These are phyloP conservation scores for Ophiosphaerella korrae DNA, from an alignment of 2,329 filamentous ascomycete genomes.

Conservation along the genomic window DNA sequence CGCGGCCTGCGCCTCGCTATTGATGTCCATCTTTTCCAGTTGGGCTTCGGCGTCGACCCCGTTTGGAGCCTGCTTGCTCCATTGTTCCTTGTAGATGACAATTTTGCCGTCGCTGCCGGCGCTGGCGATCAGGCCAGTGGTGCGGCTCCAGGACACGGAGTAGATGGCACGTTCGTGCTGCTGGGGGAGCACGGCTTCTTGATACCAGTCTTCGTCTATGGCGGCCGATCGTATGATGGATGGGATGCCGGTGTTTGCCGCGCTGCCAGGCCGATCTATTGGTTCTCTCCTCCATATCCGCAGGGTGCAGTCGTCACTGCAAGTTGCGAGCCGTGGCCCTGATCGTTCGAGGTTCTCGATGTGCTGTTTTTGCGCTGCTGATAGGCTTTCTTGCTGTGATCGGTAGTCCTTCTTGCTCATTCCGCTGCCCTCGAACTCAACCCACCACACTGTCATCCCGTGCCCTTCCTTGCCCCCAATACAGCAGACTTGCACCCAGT, in stretches of 20 bases:
- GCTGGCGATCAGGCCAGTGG: slow-evolving; percentile 79
- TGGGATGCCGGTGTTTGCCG: slow-evolving; percentile 69
- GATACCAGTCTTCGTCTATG: slow-evolving; percentile 81
- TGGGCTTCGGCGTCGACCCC: slow-evolving; percentile 13
- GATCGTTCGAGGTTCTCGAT: slow-evolving; percentile 47
- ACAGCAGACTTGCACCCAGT: slow-evolving; percentile 89
- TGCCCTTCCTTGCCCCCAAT: slow-evolving; percentile 85
- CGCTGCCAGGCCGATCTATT: slow-evolving; percentile 55
- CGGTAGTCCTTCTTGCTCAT: slow-evolving; percentile 36
- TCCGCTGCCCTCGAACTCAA: slow-evolving; percentile 67
- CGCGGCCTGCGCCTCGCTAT: slow-evolving; percentile 14
- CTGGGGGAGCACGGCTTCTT: slow-evolving; percentile 75
- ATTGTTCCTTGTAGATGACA: slow-evolving; percentile 28
- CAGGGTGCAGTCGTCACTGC: slow-evolving; percentile 81
- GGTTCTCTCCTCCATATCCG: slow-evolving; percentile 75
- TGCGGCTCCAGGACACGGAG: slow-evolving; percentile 79
- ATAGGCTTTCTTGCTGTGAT: slow-evolving; percentile 26
- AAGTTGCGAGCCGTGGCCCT: slow-evolving; percentile 72
- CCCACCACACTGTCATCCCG: slow-evolving; percentile 83
- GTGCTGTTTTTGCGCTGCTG: slow-evolving; percentile 40
- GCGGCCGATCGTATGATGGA: slow-evolving; percentile 80
- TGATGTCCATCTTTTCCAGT: slow-evolving; percentile 21
- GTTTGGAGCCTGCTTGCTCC: slow-evolving; percentile 28
- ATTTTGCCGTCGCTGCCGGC: slow-evolving; percentile 73
- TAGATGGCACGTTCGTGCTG: slow-evolving; percentile 84